These are phyloP conservation scores for Sanguinoderma infundibulare DNA, from an alignment of 1,284 basidiomycete genomes.

Conservation along the genomic window DNA sequence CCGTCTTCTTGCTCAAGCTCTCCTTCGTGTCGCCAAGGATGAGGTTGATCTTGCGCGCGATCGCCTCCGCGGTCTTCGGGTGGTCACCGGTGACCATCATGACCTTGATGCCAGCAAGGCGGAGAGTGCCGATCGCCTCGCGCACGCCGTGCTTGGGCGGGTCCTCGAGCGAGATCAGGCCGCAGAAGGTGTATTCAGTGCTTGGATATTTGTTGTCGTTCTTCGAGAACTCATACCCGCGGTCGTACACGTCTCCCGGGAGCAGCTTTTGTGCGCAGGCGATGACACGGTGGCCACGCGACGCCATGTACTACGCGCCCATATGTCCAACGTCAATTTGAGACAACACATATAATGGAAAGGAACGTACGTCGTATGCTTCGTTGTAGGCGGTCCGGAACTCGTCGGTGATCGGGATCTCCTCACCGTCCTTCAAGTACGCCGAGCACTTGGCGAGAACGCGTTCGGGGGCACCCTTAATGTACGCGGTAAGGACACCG, in stretches of 20 bases:
- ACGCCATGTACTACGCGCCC: constrained; percentile 65
- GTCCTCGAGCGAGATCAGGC: constrained; percentile 69
- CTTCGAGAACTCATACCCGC: constrained; percentile 55
- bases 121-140: constrained; percentile 69
- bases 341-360: neutral
- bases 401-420: constrained; percentile 55
- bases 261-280: constrained; percentile 67
- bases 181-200: constrained; percentile 62
- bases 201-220: constrained; percentile 58
- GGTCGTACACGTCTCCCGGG: constrained; percentile 49
- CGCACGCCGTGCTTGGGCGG: constrained; percentile 74
- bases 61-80: constrained; percentile 72
- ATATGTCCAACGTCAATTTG: constrained; percentile 5
- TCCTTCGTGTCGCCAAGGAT: constrained; percentile 68
- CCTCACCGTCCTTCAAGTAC: constrained; percentile 56
- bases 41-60: constrained; percentile 69
- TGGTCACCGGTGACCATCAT: constrained; percentile 78
- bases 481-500: constrained; percentile 55
- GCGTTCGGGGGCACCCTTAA: constrained; percentile 73
- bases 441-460: constrained; percentile 67
- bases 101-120: constrained; percentile 71
- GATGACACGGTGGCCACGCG: constrained; percentile 71
- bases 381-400: constrained; percentile 58
- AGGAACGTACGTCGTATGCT: constrained; percentile 57
- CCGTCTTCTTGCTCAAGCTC: constrained; percentile 57